These are phyloP conservation scores for Saccharum officinarum DNA, from an alignment of 176 grass and related monocot genomes.

Conservation along the genomic window DNA sequence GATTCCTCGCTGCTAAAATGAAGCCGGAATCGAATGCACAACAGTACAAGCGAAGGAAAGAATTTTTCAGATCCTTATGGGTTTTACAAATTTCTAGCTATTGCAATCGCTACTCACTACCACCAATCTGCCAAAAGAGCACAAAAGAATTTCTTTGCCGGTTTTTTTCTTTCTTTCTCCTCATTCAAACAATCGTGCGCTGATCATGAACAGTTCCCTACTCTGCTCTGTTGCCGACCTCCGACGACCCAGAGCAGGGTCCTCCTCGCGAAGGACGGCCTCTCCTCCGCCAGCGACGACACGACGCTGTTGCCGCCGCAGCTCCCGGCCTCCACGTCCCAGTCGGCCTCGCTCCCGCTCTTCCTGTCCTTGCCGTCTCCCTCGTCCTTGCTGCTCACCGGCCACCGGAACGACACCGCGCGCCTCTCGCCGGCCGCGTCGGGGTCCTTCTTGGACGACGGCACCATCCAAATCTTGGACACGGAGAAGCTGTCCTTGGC, in stretches of 20 bases:
- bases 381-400: constrained; percentile 19
- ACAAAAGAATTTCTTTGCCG: constrained; percentile 1
- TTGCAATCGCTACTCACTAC: neutral
- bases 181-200: neutral
- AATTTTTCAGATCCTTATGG: constrained; percentile 2
- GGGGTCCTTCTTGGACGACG: constrained; percentile 25
- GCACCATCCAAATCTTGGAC: constrained; percentile 87
- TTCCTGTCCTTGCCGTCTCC: constrained; percentile 22
- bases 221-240: constrained; percentile 55
- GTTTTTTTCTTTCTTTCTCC: neutral
- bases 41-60: neutral
- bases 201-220: constrained; percentile 43
- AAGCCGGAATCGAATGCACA: neutral
- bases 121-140: neutral
- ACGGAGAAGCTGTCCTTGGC: constrained; percentile 83
- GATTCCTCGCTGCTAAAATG: neutral
- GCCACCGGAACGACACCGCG: constrained; percentile 81
- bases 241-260: constrained; percentile 90
- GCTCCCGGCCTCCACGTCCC: constrained; percentile 82
- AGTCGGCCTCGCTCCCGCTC: constrained; percentile 60
- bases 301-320: constrained; percentile 46
- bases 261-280: constrained; percentile 78
- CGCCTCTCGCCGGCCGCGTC: constrained; percentile 44
- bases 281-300: constrained; percentile 59
- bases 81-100: constrained; percentile 43